Percentiles rank a stretch among this genome's conserved stretches.
phyloP scores from a whole-genome alignment of 306 rosid species.

The Trifolium repens region DNA sequence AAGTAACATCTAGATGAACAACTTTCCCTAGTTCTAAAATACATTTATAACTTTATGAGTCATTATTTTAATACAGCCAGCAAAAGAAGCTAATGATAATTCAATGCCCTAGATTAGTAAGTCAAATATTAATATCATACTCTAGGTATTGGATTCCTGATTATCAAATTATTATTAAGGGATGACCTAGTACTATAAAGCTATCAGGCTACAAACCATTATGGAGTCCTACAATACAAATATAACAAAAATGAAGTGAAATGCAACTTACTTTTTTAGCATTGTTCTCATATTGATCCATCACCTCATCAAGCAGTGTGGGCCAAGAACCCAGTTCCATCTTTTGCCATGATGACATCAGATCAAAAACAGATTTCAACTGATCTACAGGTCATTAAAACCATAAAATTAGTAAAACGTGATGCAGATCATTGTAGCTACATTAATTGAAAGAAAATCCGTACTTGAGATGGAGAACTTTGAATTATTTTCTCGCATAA shows the following conservation, averaged over 20 bases:
- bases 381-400: constrained; percentile 56
- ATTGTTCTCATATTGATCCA: constrained; percentile 69
- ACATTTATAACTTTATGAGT: not conserved
- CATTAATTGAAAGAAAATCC: constrained; percentile 19
- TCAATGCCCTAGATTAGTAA: not conserved
- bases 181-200: constrained; percentile 1
- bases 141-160: not conserved
- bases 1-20: not conserved
- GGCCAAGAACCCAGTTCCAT: constrained; percentile 87
- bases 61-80: not conserved
- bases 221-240: not conserved
- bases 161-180: not conserved
- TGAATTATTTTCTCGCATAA: constrained; percentile 71
- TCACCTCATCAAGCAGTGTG: constrained; percentile 80
- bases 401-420: constrained; percentile 34
- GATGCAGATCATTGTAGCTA: constrained; percentile 15
- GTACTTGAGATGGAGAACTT: constrained; percentile 64
- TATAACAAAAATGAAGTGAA: constrained; percentile 14
- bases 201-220: not conserved
- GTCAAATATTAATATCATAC: not conserved
- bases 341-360: constrained; percentile 76
- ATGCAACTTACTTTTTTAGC: constrained; percentile 68
- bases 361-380: constrained; percentile 56
- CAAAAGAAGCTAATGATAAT: constrained; percentile 9
- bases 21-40: not conserved